phyloP scores from a whole-genome alignment of 2,329 filamentous ascomycete species.

The Capronia coronata region DNA sequence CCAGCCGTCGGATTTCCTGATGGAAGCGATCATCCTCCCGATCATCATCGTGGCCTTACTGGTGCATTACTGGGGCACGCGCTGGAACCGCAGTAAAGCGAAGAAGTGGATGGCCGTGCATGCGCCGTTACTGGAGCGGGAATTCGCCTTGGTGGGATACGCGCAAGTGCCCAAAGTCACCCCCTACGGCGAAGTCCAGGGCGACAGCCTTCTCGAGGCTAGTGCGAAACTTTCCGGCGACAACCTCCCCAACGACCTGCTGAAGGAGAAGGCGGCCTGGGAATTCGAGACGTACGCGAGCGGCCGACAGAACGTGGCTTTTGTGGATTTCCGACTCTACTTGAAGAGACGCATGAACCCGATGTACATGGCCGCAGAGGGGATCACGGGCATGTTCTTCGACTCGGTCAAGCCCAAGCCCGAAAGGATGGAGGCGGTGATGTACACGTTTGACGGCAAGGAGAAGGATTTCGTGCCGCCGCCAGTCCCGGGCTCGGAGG shows the following conservation, averaged over 20 bases:
- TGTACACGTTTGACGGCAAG: slow-evolving; percentile 88
- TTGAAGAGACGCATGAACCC: slow-evolving; percentile 87
- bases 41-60: slow-evolving; percentile 67
- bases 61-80: slow-evolving; percentile 74
- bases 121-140: slow-evolving; percentile 62
- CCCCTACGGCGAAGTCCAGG: slow-evolving; percentile 40
- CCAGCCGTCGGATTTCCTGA: slow-evolving; percentile 73
- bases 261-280: slow-evolving; percentile 82
- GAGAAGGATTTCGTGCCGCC: slow-evolving; percentile 71
- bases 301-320: slow-evolving; percentile 87
- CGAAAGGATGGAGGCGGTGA: slow-evolving; percentile 68
- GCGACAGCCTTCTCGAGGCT: slow-evolving; percentile 35
- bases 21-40: slow-evolving; percentile 74
- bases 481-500: slow-evolving; percentile 52
- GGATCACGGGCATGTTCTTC: slow-evolving; percentile 65
- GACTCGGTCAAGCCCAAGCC: slow-evolving; percentile 64
- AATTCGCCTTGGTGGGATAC: slow-evolving; percentile 86
- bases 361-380: slow-evolving; percentile 59
- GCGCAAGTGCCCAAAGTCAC: slow-evolving; percentile 46
- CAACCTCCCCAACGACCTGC: slow-evolving; percentile 49
- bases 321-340: slow-evolving; percentile 75
- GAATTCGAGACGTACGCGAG: slow-evolving; percentile 85
- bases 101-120: slow-evolving; percentile 73
- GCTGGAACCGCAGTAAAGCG: slow-evolving; percentile 72
- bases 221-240: slow-evolving; percentile 37